These are phyloP conservation scores for Gleditsia sinensis DNA, from an alignment of 306 rosid species.

Conservation along the genomic window DNA sequence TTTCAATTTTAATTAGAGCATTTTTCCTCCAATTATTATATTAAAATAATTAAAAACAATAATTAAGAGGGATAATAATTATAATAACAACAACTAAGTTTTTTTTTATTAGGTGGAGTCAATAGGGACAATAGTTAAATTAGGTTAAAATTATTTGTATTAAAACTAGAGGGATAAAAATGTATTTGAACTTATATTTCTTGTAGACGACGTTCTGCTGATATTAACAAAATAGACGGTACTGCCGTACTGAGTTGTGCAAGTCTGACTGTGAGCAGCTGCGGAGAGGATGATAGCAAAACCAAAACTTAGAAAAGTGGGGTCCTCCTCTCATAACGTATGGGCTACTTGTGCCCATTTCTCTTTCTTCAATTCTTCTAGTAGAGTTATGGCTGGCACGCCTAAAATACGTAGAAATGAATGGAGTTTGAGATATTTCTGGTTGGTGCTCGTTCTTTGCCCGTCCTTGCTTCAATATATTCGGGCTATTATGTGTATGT, in stretches of 20 bases:
- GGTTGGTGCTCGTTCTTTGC: constrained; percentile 5
- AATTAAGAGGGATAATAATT: not conserved
- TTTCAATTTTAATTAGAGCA: not conserved
- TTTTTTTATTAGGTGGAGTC: no score
- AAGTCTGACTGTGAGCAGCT: constrained; percentile 2
- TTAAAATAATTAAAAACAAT: no score
- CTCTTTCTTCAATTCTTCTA: not conserved
- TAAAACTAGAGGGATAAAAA: not conserved
- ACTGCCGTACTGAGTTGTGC: constrained; percentile 28
- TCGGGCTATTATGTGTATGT: not conserved
- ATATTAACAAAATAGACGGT: no score
- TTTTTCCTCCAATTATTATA: not conserved
- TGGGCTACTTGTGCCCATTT: constrained; percentile 6
- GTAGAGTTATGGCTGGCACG: constrained; percentile 16
- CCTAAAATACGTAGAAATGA: not conserved
- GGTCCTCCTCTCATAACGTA: constrained; percentile 16
- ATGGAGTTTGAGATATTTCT: not conserved
- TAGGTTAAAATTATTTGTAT: not conserved
- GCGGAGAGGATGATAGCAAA: constrained; percentile 6
- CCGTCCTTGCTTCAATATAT: constrained; percentile 7
- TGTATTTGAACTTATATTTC: not conserved
- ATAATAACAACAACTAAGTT: no score
- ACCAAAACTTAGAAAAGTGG: constrained; percentile 20
- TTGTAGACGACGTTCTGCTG: no score
- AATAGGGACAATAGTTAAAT: not conserved